phyloP scores from a whole-genome alignment of 306 rosid species.

The Quercus dentata region DNA sequence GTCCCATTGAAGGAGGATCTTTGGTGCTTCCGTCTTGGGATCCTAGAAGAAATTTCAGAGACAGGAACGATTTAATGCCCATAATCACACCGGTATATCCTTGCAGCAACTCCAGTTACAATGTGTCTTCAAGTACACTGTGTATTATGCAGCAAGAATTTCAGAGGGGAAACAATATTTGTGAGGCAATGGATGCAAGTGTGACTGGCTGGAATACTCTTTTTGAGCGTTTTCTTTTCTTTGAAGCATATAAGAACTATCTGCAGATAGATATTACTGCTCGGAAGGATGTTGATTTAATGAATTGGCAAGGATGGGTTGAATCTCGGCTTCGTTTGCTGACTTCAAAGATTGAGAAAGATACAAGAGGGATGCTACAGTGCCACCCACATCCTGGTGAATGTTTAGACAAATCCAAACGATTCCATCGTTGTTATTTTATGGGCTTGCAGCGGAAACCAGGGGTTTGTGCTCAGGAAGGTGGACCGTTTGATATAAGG shows the following conservation, averaged over 20 bases:
- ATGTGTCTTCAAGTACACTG: not conserved
- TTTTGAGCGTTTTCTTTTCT: not conserved
- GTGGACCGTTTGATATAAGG: too few relatives aligned
- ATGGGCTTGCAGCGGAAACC: not conserved
- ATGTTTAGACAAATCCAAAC: not conserved
- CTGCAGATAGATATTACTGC: not conserved
- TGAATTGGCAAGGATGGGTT: not conserved
- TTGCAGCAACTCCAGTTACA: slow-evolving; percentile 4
- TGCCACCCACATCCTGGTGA: not conserved
- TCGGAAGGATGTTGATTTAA: not conserved
- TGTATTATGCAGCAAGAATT: not conserved
- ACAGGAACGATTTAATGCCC: slow-evolving; percentile 1
- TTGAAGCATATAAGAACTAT: not conserved
- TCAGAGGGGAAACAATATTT: not conserved
- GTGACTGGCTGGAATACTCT: not conserved
- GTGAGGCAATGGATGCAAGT: not conserved
- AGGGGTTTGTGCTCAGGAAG: too few relatives aligned
- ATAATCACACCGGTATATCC: not conserved
- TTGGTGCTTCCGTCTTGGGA: not conserved
- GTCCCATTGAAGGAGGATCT: not conserved
- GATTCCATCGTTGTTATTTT: not conserved
- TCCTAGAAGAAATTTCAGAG: too few relatives aligned
- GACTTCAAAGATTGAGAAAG: not conserved
- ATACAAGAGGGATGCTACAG: not conserved
- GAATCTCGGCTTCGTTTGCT: not conserved